Evolutionary conservation across 2,329 filamentous ascomycete species (phyloP).

Genomic region (Akanthomyces muscarius): DNA sequence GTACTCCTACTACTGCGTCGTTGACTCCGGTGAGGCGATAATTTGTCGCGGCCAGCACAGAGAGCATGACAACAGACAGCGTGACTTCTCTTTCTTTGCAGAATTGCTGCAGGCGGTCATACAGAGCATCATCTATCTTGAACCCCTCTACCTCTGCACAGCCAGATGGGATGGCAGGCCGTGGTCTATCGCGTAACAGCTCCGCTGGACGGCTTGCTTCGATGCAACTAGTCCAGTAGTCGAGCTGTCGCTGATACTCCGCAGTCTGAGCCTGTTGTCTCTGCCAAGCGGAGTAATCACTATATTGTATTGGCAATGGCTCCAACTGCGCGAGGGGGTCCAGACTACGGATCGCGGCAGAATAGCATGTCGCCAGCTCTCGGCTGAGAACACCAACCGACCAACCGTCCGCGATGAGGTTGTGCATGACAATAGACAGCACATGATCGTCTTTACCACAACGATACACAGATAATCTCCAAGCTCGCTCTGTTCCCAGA

Average conservation of each 20-base stretch:
- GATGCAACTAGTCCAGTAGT: slow-evolving; percentile 21
- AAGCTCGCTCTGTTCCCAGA: slow-evolving; percentile 22
- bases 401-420: slow-evolving; percentile 13
- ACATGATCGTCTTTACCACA: slow-evolving; percentile 20
- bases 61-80: slow-evolving; percentile 6
- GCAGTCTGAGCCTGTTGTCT: slow-evolving; percentile 16
- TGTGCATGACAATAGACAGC: slow-evolving; percentile 16
- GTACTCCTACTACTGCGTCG: slow-evolving; percentile 13
- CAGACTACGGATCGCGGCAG: slow-evolving; percentile 15
- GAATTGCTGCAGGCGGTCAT: slow-evolving; percentile 6
- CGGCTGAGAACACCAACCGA: slow-evolving; percentile 12
- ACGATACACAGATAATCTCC: slow-evolving; percentile 20
- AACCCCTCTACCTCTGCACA: not conserved
- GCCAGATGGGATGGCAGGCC: slow-evolving; percentile 16
- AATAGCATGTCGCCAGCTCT: slow-evolving; percentile 21
- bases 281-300: slow-evolving; percentile 24
- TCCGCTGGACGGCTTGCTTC: slow-evolving; percentile 17
- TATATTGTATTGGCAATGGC: slow-evolving; percentile 25
- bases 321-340: slow-evolving; percentile 19
- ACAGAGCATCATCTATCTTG: slow-evolving; percentile 7
- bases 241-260: slow-evolving; percentile 19
- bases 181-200: slow-evolving; percentile 16
- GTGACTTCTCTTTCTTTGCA: slow-evolving; percentile 10
- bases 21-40: slow-evolving; percentile 13
- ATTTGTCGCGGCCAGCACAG: slow-evolving; percentile 15